Percentiles rank a stretch among this genome's conserved stretches.
phyloP scores from a whole-genome alignment of 73 alveolate species.

The Tetrahymena borealis region DNA sequence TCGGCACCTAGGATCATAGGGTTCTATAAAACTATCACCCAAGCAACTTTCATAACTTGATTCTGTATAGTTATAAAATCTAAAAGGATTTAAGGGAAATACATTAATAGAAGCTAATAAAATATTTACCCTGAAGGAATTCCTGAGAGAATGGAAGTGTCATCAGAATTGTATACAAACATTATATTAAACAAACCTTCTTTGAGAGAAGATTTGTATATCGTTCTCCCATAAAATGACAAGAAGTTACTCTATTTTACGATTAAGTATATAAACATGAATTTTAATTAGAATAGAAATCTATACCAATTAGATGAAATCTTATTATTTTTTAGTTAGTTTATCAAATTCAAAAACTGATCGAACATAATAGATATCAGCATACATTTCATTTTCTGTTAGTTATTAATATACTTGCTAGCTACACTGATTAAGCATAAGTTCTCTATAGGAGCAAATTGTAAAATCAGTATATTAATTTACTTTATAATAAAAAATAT shows the following conservation, averaged over 20 bases:
- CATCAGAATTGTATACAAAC: background rate
- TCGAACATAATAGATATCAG: background rate
- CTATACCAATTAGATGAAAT: background rate
- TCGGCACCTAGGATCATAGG: background rate
- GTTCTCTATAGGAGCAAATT: background rate
- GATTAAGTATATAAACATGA: background rate
- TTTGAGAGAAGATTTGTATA: background rate
- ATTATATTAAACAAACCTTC: background rate
- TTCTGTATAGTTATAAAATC: background rate
- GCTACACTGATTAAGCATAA: background rate
- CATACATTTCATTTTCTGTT: background rate
- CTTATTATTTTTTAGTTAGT: background rate
- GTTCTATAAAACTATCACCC: background rate
- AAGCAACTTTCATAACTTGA: background rate
- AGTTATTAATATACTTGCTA: background rate
- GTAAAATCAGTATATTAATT: background rate
- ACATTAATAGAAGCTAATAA: background rate
- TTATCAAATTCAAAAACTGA: background rate
- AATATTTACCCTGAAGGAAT: background rate
- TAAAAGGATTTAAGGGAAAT: background rate
- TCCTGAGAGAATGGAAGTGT: background rate
- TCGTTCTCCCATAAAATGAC: background rate
- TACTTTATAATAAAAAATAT: background rate
- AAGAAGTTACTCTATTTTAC: background rate
- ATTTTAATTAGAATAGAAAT: background rate